Evolutionary conservation across 1,284 basidiomycete genomes (phyloP), one percentile per base, ranked within the genome.

Genomic region (Salmacisia buchloeana): DNA sequence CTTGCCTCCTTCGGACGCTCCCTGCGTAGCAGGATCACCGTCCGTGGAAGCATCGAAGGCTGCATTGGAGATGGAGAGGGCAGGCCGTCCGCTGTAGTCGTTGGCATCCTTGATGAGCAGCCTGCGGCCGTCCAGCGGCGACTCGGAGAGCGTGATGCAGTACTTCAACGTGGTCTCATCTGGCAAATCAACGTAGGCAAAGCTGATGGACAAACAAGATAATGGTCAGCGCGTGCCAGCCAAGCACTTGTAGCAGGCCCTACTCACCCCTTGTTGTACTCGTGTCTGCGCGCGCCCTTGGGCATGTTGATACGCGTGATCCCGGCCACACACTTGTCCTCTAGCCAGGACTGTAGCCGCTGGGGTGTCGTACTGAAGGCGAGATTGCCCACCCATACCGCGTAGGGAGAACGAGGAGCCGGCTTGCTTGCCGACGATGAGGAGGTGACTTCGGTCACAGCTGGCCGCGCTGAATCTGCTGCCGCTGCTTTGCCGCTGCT

Each of bases 141-240:
- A 84, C 79, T 98, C 94, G 9, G 90, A 91, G 49, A 90, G 82
- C 0, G 86, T 83, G 63, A 97, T 87, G 23, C 91, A 93, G 38
- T 85, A 82, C 1, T 81, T 79, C 74, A 94, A 90, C 21, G 86
- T 86, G 34, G 91, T 90, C 0, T 85, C 82, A 1, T 87, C 88
- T 1, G 87, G 85, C 79, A 98, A 93, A 82, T 98, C 94, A 65
- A 97, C 88, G 82, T 97, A 97, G 29, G 94, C 94, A 80, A 93
- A 98, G 38, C 94, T 97, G 72, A 31, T 10, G 10, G 36, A 23
- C 31, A 23, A 56, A 59, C 52, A 41, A 34, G 54, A 68, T 62
- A 63, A 65, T 58, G 82, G 85, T 69, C 65, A 89, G 87, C 88
- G 87, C 74, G 85, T 83, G 29, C 63, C 23, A 41, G 39, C 56